Base-by-base conservation (phyloP, 2,329 filamentous ascomycete genomes). In the Pseudopithomyces maydicus region DNA sequence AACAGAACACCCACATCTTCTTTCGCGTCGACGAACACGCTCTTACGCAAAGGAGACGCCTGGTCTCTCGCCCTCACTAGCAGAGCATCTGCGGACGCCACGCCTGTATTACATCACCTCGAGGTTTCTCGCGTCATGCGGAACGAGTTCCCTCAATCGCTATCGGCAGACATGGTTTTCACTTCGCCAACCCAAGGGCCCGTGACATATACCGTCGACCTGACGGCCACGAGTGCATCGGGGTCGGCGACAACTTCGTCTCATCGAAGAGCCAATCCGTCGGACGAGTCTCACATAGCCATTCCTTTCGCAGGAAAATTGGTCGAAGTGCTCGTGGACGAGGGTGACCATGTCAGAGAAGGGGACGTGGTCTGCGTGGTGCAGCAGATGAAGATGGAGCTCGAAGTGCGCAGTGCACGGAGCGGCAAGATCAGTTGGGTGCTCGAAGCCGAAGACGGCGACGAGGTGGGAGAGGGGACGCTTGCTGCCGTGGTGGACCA, bases 371-470 rank as follows among this genome's bases (percentile, higher is more conserved):
- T 88, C 0, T 61, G 83, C 77, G 84, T 88, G 17, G 81, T 88
- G 19, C 83, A 84, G 70, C 86, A 88, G 71, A 88, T 88, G 85
- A 88, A 88, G 72, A 89, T 88, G 86, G 86, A 89, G 61, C 71
- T 88, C n/a, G 86, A 88, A 64, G 81, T 89, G 2, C 71, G 86
- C 20, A 79, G 78, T 53, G 75, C 78, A 15, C 76, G 77, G 4
- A 74, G 76, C 1, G 85, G 85, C 0, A 69, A 66, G 2, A 78
- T 85, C 4, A 74, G 68, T 1, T 87, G 84, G 81, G 78, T 82
- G 0, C 76, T 78, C 46, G 82, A 85, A 48, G 78, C 78, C 44
- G 81, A 84, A 36, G 82, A 85, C 44, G 82, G 78, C 6, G 80
- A 83, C 49, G 84, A 85, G 60, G 81, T 87, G 2, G 80, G 77